Evolutionary conservation across 768 basidiomycete species (phyloP), one percentile per base, ranked within the genome.

Genomic region (Lentinula sp.): DNA sequence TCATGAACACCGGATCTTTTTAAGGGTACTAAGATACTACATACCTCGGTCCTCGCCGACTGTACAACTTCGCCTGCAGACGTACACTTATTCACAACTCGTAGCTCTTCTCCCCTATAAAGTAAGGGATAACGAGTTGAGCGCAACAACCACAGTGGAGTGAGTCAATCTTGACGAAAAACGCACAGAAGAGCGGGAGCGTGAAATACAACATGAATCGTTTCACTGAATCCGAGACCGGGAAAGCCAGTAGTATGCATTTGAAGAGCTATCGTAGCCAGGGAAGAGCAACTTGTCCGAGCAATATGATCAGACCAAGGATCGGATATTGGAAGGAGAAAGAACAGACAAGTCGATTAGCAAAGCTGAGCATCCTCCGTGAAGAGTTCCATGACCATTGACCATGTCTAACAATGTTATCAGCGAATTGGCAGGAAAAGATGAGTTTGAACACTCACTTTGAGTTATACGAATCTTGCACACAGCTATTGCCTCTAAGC

Each of bases 161-260:
- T 31, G 40, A 42, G 28, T 28, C 18, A 18, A 21, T 5, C 37
- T n/a, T 5, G 4, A n/a, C 46, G 32, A 35, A 16, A 28, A 46
- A 64, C 75, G 51, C 55, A 76, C 74, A 61, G 31, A 37, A 66
- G 28, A n/a, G 75, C 74, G 28, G 74, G 74, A 34, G 75, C 65
- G 45, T 75, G 74, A 61, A 70, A 75, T 8, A 72, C 58, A 13
- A 74, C 64, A 15, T 71, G 64, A 48, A 76, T 62, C 7, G 74
- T 71, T 56, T 74, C 71, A 4, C 74, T 73, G 15, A 76, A 73
- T n/a, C 55, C 58, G 10, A 28, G 48, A 53, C 55, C 55, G 15
- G 55, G 55, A 35, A 56, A 56, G 5, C 55, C 55, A 11, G 55
- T 43, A 2, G 55, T 23, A 42, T 56, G 37, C 10, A 56, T 42